Evolutionary conservation across 345 rosid genomes (phyloP), one percentile per base, ranked within the genome.

Genomic region (Hypericum androsaemum): DNA sequence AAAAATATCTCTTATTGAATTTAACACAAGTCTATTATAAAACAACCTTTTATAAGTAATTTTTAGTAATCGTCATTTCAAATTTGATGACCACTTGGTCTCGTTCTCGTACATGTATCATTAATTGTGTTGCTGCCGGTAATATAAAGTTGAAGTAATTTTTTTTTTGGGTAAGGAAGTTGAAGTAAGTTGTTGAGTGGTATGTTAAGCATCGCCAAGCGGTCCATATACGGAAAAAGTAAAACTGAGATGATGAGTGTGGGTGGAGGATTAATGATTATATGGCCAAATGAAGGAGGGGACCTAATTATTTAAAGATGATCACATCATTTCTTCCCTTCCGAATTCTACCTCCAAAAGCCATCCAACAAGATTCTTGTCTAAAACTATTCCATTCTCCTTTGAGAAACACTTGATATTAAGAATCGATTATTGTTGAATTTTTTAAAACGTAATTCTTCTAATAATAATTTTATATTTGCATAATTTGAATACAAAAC

Each of bases 271-370:
- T 13, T 58, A 51, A 63, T 59, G 66, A 67, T 66, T 42, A 53
- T 42, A 49, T 60, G 42, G 64, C 59, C 64, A 60, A 22, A 22
- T 66, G 57, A 37, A 12, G 44, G 57, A 66, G 64, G 63, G 53
- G 42, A 65, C 61, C 70, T 59, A 59, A 64, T 74, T 53, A 64
- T 60, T 57, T 49, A 56, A 64, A 70, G 65, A 45, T 37, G 56
- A 39, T 14, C 48, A 43, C 63, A 68, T 71, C 74, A 67, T 75
- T 67, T 61, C 70, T 62, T n/a, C 54, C 50, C 63, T 39, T 73
- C 71, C 55, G 55, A 58, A 51, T 59, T 73, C 69, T 61, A 71
- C 65, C 58, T 55, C 56, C 12, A 63, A 64, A 63, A 59, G 54
- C 53, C 57, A 6, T 14, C 67, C 38, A 9, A 39, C 40, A 52